Conservation (phyloP, 805 yeast genomes). For the Jamesozyma jinghongensis region DNA sequence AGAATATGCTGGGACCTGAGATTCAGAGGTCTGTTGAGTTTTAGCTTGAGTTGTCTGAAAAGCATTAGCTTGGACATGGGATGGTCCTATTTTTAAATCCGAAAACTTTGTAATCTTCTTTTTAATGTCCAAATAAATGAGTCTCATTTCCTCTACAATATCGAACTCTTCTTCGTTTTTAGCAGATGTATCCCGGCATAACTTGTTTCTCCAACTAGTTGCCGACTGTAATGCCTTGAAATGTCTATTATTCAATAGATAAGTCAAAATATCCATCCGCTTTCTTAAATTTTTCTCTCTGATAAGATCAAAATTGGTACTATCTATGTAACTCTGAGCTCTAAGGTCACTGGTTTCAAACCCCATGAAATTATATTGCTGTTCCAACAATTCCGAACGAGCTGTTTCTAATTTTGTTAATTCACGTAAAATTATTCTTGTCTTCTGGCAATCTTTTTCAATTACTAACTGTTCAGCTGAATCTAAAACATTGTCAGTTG, state of each 20-base stretch:
- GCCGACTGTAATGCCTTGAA: slow-evolving; percentile 13
- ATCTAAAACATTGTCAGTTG: slow-evolving; percentile 16
- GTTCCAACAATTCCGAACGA: slow-evolving; percentile 15
- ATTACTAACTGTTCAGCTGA: slow-evolving; percentile 31
- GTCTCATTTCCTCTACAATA: slow-evolving; percentile 6
- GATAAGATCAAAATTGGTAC: slow-evolving; percentile 6
- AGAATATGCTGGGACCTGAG: too few species aligned
- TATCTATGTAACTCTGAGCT: slow-evolving; percentile 9
- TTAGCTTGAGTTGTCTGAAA: too few species aligned
- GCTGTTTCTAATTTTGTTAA: slow-evolving; percentile 23
- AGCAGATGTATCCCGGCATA: background rate
- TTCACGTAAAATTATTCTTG: slow-evolving; percentile 15
- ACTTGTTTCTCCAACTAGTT: slow-evolving; percentile 15
- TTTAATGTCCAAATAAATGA: slow-evolving; percentile 8
- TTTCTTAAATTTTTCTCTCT: slow-evolving; percentile 12
- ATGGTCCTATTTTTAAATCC: too few species aligned
- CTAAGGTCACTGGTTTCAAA: slow-evolving; percentile 10
- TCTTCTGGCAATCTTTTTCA: slow-evolving; percentile 20
- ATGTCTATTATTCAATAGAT: slow-evolving; percentile 17
- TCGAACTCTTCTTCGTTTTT: slow-evolving; percentile 2
- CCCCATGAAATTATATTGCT: slow-evolving; percentile 9
- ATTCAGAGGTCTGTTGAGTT: too few species aligned
- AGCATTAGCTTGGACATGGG: too few species aligned
- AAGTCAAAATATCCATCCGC: slow-evolving; percentile 21
- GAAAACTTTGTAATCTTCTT: background rate